Evolutionary conservation across 2,329 filamentous ascomycete genomes (phyloP).

Genomic region (Huntiella abstrusa): DNA sequence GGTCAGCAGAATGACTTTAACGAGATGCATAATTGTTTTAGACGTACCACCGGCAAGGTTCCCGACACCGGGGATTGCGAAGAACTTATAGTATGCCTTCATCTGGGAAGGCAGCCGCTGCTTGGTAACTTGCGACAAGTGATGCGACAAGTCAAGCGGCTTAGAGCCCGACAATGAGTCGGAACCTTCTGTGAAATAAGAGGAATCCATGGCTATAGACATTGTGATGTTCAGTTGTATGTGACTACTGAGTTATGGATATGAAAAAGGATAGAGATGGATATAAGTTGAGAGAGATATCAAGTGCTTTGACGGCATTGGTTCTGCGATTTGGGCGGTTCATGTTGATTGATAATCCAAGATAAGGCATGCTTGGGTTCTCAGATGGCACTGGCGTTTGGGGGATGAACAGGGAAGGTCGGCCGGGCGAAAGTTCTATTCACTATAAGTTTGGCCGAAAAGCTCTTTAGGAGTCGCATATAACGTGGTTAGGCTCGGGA

Average conservation of each 20-base stretch:
- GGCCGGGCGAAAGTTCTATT: no score
- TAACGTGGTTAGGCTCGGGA: no score
- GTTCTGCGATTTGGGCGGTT: not conserved
- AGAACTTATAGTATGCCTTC: constrained; percentile 78
- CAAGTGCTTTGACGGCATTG: not conserved
- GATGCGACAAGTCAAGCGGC: constrained; percentile 62
- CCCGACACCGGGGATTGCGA: constrained; percentile 41
- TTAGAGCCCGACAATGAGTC: constrained; percentile 3
- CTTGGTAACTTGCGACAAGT: constrained; percentile 52
- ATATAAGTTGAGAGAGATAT: no score
- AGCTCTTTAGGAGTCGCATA: no score
- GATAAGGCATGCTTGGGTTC: not conserved
- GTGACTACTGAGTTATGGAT: not conserved
- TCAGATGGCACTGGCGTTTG: no score
- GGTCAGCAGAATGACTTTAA: not conserved
- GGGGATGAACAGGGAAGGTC: no score
- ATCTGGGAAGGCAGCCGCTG: constrained; percentile 45
- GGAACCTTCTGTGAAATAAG: not conserved
- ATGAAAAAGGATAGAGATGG: not conserved
- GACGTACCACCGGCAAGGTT: constrained; percentile 43
- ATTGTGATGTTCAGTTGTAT: not conserved
- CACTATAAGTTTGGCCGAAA: no score
- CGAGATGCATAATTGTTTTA: not conserved
- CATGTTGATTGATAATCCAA: constrained; percentile 11
- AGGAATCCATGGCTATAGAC: not conserved